Percentiles rank a stretch among this genome's conserved stretches.
Evolutionary conservation across 2,329 filamentous ascomycete species (phyloP).

Genomic region (Boeremia lycopersici): DNA sequence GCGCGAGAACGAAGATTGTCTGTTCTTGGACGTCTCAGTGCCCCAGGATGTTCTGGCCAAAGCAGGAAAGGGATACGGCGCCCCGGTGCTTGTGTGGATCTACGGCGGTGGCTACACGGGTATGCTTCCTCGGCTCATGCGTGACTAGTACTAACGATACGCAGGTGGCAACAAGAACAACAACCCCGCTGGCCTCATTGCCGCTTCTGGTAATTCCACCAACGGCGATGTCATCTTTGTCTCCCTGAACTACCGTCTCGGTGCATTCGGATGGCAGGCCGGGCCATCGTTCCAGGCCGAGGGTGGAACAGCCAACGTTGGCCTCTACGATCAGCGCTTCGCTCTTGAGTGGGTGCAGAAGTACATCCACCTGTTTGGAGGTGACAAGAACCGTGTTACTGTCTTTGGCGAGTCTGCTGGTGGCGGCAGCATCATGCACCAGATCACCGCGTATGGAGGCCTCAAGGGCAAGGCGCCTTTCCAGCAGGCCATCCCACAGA

Average conservation of each 20-base stretch:
- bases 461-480: slow-evolving; percentile 47
- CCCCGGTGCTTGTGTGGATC: slow-evolving; percentile 58
- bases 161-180: slow-evolving; percentile 49
- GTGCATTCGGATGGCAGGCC: slow-evolving; percentile 45
- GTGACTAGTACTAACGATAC: neutral
- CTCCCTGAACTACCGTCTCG: slow-evolving; percentile 55
- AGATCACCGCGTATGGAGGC: slow-evolving; percentile 50
- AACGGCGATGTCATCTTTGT: slow-evolving; percentile 53
- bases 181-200: slow-evolving; percentile 51
- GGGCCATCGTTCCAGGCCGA: slow-evolving; percentile 44
- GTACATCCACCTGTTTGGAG: slow-evolving; percentile 48
- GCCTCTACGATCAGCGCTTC: slow-evolving; percentile 47
- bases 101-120: slow-evolving; percentile 48
- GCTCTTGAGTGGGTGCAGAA: slow-evolving; percentile 50
- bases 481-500: slow-evolving; percentile 47
- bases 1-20: slow-evolving; percentile 54
- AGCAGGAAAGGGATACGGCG: slow-evolving; percentile 37
- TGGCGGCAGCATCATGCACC: slow-evolving; percentile 48
- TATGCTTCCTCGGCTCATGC: neutral
- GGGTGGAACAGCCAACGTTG: slow-evolving; percentile 44
- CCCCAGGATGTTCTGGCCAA: slow-evolving; percentile 49
- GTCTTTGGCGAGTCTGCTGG: slow-evolving; percentile 49
- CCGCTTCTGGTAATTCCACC: slow-evolving; percentile 49
- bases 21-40: slow-evolving; percentile 56
- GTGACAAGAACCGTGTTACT: slow-evolving; percentile 47